These are phyloP conservation scores for Lodderomyces jiufengensis DNA, from an alignment of 1,139 yeast genomes.

Conservation along the genomic window DNA sequence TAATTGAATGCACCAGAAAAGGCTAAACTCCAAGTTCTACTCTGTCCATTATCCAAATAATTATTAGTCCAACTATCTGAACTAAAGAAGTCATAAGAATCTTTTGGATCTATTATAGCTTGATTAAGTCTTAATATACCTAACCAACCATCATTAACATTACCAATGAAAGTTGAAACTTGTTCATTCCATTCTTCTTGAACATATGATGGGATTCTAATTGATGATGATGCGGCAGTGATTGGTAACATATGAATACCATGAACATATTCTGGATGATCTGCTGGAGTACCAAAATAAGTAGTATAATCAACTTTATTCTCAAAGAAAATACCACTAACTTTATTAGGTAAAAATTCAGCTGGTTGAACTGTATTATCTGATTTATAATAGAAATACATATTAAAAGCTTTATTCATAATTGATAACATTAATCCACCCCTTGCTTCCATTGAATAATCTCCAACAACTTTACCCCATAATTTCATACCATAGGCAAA, in stretches of 20 bases:
- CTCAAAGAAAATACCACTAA: constrained; percentile 76
- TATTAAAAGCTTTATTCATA: constrained; percentile 57
- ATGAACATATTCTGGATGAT: constrained; percentile 72
- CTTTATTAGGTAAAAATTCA: constrained; percentile 57
- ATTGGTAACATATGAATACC: constrained; percentile 92
- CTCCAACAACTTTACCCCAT: constrained; percentile 76
- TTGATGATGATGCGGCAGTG: constrained; percentile 77
- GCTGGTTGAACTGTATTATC: constrained; percentile 62
- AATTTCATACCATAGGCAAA: constrained; percentile 78
- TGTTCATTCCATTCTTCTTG: constrained; percentile 73
- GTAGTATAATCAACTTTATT: constrained; percentile 87
- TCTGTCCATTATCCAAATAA: constrained; percentile 83
- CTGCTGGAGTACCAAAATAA: constrained; percentile 43
- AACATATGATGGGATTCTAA: constrained; percentile 68
- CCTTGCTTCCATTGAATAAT: constrained; percentile 68
- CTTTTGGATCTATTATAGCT: constrained; percentile 68
- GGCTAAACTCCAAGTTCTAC: constrained; percentile 85
- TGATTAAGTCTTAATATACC: constrained; percentile 78
- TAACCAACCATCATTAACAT: constrained; percentile 77
- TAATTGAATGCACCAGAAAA: constrained; percentile 71
- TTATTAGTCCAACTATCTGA: constrained; percentile 17
- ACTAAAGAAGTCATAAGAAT: constrained; percentile 68
- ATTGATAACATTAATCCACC: constrained; percentile 73
- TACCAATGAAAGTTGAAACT: constrained; percentile 47
- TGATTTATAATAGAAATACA: constrained; percentile 54